These are phyloP conservation scores for Trametes elegans DNA, from an alignment of 768 basidiomycete genomes.

Conservation along the genomic window DNA sequence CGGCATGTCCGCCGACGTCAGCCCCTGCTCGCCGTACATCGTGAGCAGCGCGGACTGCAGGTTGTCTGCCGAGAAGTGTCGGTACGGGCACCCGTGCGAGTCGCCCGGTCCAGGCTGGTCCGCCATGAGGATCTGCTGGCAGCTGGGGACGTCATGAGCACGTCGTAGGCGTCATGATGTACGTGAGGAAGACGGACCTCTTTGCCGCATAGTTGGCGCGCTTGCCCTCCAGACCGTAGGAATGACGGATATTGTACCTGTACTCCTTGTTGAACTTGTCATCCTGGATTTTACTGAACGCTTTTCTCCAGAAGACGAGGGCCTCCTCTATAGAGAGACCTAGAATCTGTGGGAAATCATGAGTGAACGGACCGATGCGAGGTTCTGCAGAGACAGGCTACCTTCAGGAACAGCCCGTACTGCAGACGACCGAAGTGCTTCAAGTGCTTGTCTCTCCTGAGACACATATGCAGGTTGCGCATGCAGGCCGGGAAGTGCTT, in stretches of 20 bases:
- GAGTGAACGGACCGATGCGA: not conserved
- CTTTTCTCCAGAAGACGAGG: slow-evolving; percentile 86
- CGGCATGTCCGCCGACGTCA: slow-evolving; percentile 66
- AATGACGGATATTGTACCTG: slow-evolving; percentile 95
- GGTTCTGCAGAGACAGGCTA: slow-evolving; percentile 32
- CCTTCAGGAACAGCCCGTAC: slow-evolving; percentile 95
- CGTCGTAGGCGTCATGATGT: not conserved
- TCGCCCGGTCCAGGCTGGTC: slow-evolving; percentile 67
- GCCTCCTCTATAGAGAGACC: slow-evolving; percentile 96
- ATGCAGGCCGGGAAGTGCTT: slow-evolving; percentile 96
- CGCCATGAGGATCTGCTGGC: slow-evolving; percentile 77
- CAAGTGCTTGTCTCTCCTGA: slow-evolving; percentile 78
- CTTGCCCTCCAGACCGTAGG: slow-evolving; percentile 91
- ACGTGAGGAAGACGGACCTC: slow-evolving; percentile 48
- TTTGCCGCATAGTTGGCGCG: slow-evolving; percentile 93
- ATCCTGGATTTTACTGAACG: slow-evolving; percentile 77
- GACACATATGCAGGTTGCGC: slow-evolving; percentile 81
- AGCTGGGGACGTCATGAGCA: slow-evolving; percentile 47
- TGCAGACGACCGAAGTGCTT: slow-evolving; percentile 92
- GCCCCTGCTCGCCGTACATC: slow-evolving; percentile 60
- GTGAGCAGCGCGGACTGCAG: slow-evolving; percentile 74
- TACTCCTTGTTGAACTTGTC: slow-evolving; percentile 98
- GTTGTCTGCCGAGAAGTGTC: slow-evolving; percentile 83
- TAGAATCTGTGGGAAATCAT: slow-evolving; percentile 58
- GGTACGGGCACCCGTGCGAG: slow-evolving; percentile 89